Evolutionary conservation across 1,139 yeast genomes (phyloP), one percentile per base, ranked within the genome.

Genomic region (Pichia sp.): DNA sequence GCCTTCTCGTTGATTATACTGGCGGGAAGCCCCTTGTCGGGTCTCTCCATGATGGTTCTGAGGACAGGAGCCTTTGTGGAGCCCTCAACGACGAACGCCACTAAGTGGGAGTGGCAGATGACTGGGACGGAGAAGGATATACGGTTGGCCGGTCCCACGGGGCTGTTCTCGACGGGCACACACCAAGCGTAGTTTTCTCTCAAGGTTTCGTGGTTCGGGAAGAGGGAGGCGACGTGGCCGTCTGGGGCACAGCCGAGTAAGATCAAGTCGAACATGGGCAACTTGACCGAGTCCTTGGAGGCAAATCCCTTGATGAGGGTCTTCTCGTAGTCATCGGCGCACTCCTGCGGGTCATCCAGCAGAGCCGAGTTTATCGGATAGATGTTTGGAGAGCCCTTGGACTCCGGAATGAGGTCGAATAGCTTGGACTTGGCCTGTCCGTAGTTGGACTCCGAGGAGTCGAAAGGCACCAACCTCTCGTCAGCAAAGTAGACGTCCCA

Each of bases 401-500:
- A 78, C 19, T 76, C 74, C 46, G 75, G 68, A 40, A 90, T 81
- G 55, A 75, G 75, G 72, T 90, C 96, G 61, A 93, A 84, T 47
- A 93, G 79, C 61, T 87, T 85, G 53, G 92, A 74, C 69, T 90
- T 89, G 54, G 95, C 93, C 60, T 82, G 83, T 26, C 98, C 98
- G 67, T 86, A 93, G 70, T 93, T 93, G 53, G 96, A 87, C 67
- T 90, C 95, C 3, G 81, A 79, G 47, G 88, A 84, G 54, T 80
- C 85, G 65, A 90, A 88, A 50, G 97, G 95, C 49, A 93, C 99
- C 60, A 93, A 76, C 70, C 99, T 82, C 74, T 93, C 99, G 71
- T 93, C 99, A 23, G 97, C 97, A 75, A 93, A 92, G 71, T 89
- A 93, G 56, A 93, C 82, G 67, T 93, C 97, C 99, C 99, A 93